Conservation (phyloP, 1,139 yeast species). For the Hanseniaspora uvarum region DNA sequence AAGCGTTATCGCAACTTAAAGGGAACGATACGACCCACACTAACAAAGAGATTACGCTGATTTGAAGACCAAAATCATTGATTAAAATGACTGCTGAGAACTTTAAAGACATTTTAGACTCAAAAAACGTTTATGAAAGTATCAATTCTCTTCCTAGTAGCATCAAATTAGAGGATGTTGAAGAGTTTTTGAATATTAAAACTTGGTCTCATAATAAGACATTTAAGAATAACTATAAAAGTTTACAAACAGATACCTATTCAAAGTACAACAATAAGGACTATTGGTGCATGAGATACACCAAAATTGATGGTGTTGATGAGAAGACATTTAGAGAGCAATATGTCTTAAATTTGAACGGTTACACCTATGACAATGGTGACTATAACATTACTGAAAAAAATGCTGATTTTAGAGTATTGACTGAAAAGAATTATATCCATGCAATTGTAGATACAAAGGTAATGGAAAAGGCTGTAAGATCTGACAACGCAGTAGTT, state of each 20-base stretch:
- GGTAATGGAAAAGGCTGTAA: slow-evolving; percentile 14
- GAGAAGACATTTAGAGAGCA: slow-evolving; percentile 34
- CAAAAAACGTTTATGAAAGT: background rate
- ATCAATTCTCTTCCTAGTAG: background rate
- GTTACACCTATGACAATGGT: slow-evolving; percentile 19
- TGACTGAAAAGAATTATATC: slow-evolving; percentile 28
- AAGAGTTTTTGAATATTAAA: background rate
- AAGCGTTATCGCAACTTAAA: background rate
- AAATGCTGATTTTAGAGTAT: slow-evolving; percentile 24
- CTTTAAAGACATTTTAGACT: background rate
- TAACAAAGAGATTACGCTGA: background rate
- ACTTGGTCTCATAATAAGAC: background rate
- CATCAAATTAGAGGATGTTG: background rate
- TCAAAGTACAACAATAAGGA: slow-evolving; percentile 23
- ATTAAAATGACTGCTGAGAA: background rate
- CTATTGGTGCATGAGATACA: slow-evolving; percentile 41
- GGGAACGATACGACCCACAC: background rate
- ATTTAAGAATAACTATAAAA: background rate
- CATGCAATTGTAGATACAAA: slow-evolving; percentile 27
- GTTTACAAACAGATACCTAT: background rate
- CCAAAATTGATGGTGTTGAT: slow-evolving; percentile 31
- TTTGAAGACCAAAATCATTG: background rate
- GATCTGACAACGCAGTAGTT: slow-evolving; percentile 25
- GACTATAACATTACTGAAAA: background rate
- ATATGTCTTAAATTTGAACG: slow-evolving; percentile 32